Conservation (phyloP, 83 land plant genomes). For the Picea abies region DNA sequence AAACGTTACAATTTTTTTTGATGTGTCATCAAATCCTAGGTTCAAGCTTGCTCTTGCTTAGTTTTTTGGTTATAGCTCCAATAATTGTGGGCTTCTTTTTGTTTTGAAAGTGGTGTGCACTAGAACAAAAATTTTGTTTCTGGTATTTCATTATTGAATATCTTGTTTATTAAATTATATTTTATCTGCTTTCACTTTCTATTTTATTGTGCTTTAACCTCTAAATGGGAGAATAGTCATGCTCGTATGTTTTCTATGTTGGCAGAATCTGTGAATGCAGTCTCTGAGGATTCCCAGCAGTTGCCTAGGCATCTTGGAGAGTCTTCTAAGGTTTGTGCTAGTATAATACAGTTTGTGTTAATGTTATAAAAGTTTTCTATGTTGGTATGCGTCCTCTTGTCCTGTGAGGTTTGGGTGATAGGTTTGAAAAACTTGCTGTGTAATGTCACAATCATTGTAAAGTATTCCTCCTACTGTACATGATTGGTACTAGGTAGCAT, state of each 20-base stretch:
- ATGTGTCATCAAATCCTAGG: not conserved
- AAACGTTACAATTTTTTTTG: not conserved
- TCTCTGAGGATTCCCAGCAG: not conserved
- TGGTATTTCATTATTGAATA: too few relatives aligned
- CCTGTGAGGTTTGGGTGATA: not conserved
- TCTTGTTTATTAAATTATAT: too few relatives aligned
- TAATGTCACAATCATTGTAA: conserved; percentile 1
- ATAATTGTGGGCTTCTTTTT: too few relatives aligned
- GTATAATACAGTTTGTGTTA: not conserved
- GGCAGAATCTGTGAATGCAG: conserved; percentile 8
- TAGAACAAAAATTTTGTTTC: too few relatives aligned
- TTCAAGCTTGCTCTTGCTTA: not conserved
- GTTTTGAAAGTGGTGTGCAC: too few relatives aligned
- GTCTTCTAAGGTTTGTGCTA: conserved; percentile 6
- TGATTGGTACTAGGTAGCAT: not conserved
- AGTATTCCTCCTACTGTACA: not conserved
- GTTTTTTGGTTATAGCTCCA: too few relatives aligned
- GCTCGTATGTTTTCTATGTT: not conserved
- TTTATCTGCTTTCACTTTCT: too few relatives aligned
- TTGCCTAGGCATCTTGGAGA: not conserved
- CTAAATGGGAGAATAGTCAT: not conserved
- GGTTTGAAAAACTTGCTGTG: not conserved
- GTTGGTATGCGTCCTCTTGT: not conserved
- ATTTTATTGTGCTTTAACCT: too few relatives aligned
- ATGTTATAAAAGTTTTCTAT: not conserved